phyloP scores from a whole-genome alignment of 495 filamentous ascomycete species.

The Podospora didyma region DNA sequence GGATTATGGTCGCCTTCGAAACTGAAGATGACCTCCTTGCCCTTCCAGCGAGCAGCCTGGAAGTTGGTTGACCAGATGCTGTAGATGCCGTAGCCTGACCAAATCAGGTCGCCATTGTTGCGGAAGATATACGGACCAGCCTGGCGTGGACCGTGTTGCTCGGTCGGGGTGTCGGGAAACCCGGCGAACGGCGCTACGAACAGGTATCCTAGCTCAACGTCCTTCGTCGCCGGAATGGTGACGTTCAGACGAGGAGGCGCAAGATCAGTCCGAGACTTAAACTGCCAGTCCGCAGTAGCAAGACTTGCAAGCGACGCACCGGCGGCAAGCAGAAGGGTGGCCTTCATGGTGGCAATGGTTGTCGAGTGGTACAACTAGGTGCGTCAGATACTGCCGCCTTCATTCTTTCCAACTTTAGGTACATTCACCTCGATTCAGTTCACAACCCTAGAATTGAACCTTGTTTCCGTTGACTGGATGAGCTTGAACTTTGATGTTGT shows the following conservation, averaged over 20 bases:
- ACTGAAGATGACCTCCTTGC: conserved; percentile 48
- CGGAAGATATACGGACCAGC: conserved; percentile 54
- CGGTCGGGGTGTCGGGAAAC: conserved; percentile 34
- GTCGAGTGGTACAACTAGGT: conserved; percentile 18
- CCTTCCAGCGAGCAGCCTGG: conserved; percentile 43
- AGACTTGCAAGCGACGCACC: conserved; percentile 23
- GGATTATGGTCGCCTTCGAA: conserved; percentile 55
- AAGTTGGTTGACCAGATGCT: conserved; percentile 50
- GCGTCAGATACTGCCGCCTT: conserved; percentile 39
- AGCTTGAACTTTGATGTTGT: too few species aligned
- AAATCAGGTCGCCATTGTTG: conserved; percentile 51
- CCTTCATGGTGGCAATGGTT: conserved; percentile 32
- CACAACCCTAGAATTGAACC: conserved; percentile 32
- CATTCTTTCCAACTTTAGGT: conserved; percentile 40
- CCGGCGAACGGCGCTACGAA: conserved; percentile 54
- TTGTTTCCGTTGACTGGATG: not conserved
- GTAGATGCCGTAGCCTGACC: conserved; percentile 53
- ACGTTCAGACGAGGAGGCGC: conserved; percentile 54
- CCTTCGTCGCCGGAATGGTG: conserved; percentile 47
- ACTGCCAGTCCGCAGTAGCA: conserved; percentile 50
- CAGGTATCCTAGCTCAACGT: conserved; percentile 49
- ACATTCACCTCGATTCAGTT: conserved; percentile 54
- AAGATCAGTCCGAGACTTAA: conserved; percentile 52
- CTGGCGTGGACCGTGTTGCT: conserved; percentile 50
- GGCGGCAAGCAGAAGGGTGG: conserved; percentile 18